Evolutionary conservation across 805 yeast genomes (phyloP).

Genomic region (Starmerella tilneyi): DNA sequence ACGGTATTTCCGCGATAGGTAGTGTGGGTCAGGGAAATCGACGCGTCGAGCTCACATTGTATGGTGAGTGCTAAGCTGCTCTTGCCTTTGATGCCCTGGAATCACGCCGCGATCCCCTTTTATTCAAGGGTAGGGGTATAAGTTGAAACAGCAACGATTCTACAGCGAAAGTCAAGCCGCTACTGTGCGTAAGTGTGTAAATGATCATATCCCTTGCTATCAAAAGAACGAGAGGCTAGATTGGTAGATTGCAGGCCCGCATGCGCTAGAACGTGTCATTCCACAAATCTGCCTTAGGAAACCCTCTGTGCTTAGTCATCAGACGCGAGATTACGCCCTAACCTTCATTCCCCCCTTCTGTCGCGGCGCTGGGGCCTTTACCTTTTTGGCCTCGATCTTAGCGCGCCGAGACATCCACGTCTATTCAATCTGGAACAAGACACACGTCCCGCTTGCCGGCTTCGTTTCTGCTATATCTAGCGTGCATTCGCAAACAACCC

Average conservation of each 20-base stretch:
- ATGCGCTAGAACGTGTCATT: too few relatives aligned
- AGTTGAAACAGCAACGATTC: too few relatives aligned
- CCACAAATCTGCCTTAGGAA: too few relatives aligned
- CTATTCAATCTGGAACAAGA: background rate
- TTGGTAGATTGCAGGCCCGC: too few relatives aligned
- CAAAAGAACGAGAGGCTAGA: too few relatives aligned
- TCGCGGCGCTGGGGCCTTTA: conserved; percentile 4
- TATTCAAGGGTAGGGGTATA: too few relatives aligned
- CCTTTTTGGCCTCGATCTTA: conserved; percentile 3
- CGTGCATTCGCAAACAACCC: background rate
- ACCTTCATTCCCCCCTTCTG: conserved; percentile 7
- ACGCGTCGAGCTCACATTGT: conserved; percentile 5
- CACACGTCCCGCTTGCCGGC: background rate
- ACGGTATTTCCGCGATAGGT: background rate
- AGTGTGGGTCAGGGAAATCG: background rate
- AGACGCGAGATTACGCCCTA: conserved; percentile 2
- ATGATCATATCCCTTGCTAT: too few relatives aligned
- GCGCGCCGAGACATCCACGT: conserved; percentile 1
- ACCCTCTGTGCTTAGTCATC: background rate
- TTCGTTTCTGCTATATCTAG: background rate
- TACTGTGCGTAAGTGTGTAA: too few relatives aligned
- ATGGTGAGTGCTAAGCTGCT: too few relatives aligned
- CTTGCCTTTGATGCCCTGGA: too few relatives aligned
- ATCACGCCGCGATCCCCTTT: too few relatives aligned
- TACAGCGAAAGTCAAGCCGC: too few relatives aligned